A percentile compares a stretch with the other conserved stretches of the same genome.
phyloP scores from a whole-genome alignment of 352 stramenopile species.

The Phytophthora pluvialis region DNA sequence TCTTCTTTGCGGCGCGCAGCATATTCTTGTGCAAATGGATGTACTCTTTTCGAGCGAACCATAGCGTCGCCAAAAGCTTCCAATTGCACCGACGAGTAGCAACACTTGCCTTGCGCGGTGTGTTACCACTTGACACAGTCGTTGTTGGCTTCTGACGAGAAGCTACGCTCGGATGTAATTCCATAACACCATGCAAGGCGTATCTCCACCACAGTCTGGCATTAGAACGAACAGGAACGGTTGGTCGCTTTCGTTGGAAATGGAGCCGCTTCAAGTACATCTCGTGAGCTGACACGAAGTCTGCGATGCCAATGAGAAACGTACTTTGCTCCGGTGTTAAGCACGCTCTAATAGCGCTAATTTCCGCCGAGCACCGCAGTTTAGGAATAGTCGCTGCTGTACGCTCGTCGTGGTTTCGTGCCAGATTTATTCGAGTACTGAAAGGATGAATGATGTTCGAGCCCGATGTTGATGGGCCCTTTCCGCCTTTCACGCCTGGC shows the following conservation, averaged over 20 bases:
- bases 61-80: slow-evolving; percentile 67
- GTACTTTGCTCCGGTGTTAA: slow-evolving; percentile 81
- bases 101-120: slow-evolving; percentile 16
- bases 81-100: slow-evolving; percentile 45
- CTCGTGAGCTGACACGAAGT: slow-evolving; percentile 83
- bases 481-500: slow-evolving; percentile 7
- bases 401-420: slow-evolving; percentile 75
- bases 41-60: slow-evolving; percentile 73
- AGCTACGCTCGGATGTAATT: slow-evolving; percentile 46
- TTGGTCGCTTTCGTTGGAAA: slow-evolving; percentile 69
- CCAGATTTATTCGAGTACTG: slow-evolving; percentile 78
- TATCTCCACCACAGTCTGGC: slow-evolving; percentile 81
- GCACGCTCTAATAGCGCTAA: slow-evolving; percentile 66
- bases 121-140: background rate
- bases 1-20: slow-evolving; percentile 64
- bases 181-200: slow-evolving; percentile 68
- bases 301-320: slow-evolving; percentile 75
- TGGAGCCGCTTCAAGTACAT: slow-evolving; percentile 86
- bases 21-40: slow-evolving; percentile 80
- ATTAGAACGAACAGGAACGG: slow-evolving; percentile 52
- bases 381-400: slow-evolving; percentile 74
- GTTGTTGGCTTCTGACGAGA: slow-evolving; percentile 13
- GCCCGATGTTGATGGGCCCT: slow-evolving; percentile 22
- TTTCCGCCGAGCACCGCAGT: slow-evolving; percentile 72
- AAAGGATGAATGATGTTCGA: slow-evolving; percentile 81